Percentiles rank a stretch among this genome's conserved stretches.
Evolutionary conservation across 2,329 filamentous ascomycete genomes (phyloP).

Genomic region (Monosporascus sp.): DNA sequence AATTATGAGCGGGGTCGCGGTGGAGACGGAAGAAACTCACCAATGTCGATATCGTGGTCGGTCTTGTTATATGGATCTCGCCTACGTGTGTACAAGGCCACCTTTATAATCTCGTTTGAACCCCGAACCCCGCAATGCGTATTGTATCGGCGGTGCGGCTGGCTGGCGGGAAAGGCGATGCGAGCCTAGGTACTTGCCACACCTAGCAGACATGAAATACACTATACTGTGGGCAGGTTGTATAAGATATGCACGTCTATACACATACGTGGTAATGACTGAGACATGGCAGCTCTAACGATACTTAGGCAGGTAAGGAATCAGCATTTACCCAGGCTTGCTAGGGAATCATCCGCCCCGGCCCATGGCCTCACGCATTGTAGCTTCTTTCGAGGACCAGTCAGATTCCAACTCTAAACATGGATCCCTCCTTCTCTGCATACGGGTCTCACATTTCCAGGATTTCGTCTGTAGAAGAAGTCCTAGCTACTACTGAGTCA

Average conservation of each 20-base stretch:
- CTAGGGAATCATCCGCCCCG: not conserved
- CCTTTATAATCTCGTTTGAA: not conserved
- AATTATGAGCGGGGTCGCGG: no score
- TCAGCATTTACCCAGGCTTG: not conserved
- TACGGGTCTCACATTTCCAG: not conserved
- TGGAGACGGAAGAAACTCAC: no score
- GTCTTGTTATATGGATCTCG: no score
- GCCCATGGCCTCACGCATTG: not conserved
- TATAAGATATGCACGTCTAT: no score
- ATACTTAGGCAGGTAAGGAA: not conserved
- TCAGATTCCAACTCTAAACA: slow-evolving; percentile 6
- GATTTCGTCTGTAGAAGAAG: no score
- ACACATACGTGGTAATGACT: not conserved
- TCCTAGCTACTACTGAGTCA: no score
- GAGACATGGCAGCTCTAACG: not conserved
- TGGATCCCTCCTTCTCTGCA: slow-evolving; percentile 1
- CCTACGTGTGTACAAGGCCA: not conserved
- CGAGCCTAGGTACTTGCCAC: not conserved
- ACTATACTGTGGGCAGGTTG: no score
- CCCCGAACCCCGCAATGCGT: not conserved
- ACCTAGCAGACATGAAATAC: no score
- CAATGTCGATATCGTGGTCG: no score
- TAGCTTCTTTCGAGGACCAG: slow-evolving; percentile 3
- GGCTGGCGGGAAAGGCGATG: not conserved
- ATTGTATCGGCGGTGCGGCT: not conserved